These are phyloP conservation scores for Parasarocladium wereldwijsianum DNA, from an alignment of 2,329 filamentous ascomycete genomes.

Conservation along the genomic window DNA sequence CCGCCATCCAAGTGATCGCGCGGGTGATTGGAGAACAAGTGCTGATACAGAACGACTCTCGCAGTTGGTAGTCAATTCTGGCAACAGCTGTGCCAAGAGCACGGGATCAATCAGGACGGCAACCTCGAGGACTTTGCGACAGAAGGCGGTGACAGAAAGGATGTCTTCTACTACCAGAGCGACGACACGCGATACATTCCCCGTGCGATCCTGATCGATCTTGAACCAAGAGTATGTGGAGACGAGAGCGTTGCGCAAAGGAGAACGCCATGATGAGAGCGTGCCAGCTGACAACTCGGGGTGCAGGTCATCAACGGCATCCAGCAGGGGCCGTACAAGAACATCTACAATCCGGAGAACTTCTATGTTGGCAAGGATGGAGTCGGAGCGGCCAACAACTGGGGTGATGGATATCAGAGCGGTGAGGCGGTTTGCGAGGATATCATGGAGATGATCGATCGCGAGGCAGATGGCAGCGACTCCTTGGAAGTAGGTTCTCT, in stretches of 20 bases:
- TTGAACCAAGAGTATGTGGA: conserved; percentile 64
- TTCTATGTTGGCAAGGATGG: conserved; percentile 95
- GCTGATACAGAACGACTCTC: conserved; percentile 29
- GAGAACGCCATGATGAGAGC: neutral
- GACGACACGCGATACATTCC: conserved; percentile 98
- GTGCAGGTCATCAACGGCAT: conserved; percentile 74
- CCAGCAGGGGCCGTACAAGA: conserved; percentile 85
- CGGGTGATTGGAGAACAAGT: no score
- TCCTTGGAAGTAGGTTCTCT: conserved; percentile 58
- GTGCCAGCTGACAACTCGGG: no score
- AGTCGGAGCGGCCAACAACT: conserved; percentile 91
- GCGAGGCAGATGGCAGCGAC: conserved; percentile 94
- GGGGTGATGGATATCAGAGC: conserved; percentile 90
- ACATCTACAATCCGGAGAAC: conserved; percentile 99
- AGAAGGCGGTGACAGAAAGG: conserved; percentile 93
- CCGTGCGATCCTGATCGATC: conserved; percentile 83
- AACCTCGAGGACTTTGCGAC: conserved; percentile 97
- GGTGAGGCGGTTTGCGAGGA: conserved; percentile 89
- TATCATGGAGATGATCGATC: conserved; percentile 98
- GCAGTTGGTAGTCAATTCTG: conserved; percentile 94
- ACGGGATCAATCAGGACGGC: conserved; percentile 93
- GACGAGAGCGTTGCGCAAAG: no score
- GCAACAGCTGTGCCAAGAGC: conserved; percentile 96
- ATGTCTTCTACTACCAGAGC: conserved; percentile 99
- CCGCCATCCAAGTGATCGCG: conserved; percentile 3